phyloP scores from a whole-genome alignment of 495 filamentous ascomycete species.

The Bombardia bombarda region DNA sequence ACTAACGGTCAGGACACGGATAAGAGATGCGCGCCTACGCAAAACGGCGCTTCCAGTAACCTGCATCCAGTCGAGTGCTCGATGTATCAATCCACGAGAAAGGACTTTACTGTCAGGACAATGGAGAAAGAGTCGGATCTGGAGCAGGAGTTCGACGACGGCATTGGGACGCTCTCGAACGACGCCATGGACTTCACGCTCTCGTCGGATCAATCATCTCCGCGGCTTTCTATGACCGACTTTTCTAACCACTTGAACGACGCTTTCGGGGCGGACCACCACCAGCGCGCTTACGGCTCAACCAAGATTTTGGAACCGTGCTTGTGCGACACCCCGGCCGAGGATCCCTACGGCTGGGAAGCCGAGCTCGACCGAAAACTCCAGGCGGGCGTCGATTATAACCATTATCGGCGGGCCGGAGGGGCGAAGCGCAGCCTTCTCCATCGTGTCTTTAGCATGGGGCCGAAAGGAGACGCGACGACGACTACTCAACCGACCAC shows the following conservation, averaged over 20 bases:
- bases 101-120: not conserved
- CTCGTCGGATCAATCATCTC: conserved; percentile 6
- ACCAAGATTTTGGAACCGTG: not conserved
- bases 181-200: conserved; percentile 4
- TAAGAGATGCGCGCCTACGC: conserved; percentile 13
- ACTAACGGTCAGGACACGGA: conserved; percentile 16
- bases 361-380: conserved; percentile 27
- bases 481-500: not conserved
- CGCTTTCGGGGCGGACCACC: conserved; percentile 9
- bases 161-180: conserved; percentile 11
- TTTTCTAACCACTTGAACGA: conserved; percentile 28
- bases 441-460: conserved; percentile 33
- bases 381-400: not conserved
- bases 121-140: conserved; percentile 30
- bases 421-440: conserved; percentile 32
- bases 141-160: conserved; percentile 32
- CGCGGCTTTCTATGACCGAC: conserved; percentile 16
- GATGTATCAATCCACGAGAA: too few relatives aligned
- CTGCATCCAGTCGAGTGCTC: conserved; percentile 13
- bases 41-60: conserved; percentile 9
- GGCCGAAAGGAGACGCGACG: conserved; percentile 6
- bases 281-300: conserved; percentile 9
- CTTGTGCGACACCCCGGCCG: conserved; percentile 3
- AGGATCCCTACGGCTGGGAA: conserved; percentile 44
- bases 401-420: conserved; percentile 20